Conservation (phyloP, 164 flowering plant genomes). For the Platanus orientalis region DNA sequence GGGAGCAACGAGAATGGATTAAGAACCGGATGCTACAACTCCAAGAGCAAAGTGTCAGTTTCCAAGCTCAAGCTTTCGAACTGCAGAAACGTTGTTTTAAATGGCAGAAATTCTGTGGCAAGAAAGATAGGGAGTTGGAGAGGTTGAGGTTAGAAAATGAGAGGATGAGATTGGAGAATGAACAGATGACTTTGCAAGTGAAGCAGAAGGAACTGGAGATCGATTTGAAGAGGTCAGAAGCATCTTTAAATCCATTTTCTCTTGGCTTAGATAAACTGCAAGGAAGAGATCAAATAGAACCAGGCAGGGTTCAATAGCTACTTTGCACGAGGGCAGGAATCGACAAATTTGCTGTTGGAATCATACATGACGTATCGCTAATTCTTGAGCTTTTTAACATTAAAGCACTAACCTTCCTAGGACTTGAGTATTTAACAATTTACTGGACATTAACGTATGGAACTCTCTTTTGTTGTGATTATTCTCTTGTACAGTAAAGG, state of each 20-base stretch:
- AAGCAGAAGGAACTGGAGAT: constrained; percentile 39
- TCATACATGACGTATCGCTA: background rate
- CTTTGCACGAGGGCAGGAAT: background rate
- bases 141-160: constrained; percentile 51
- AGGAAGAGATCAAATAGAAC: constrained; percentile 32
- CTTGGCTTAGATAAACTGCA: constrained; percentile 21
- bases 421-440: background rate
- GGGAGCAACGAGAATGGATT: constrained; percentile 42
- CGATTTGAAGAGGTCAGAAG: constrained; percentile 26
- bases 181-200: constrained; percentile 39
- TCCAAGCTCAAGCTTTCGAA: constrained; percentile 43
- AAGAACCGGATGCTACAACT: constrained; percentile 30
- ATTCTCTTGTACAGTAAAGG: constrained; percentile 12
- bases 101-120: constrained; percentile 53
- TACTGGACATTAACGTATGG: background rate
- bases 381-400: background rate
- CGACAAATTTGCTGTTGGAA: background rate
- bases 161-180: constrained; percentile 48
- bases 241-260: constrained; percentile 19
- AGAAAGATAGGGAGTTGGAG: constrained; percentile 59
- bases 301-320: constrained; percentile 25
- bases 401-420: constrained; percentile 1
- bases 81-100: constrained; percentile 47
- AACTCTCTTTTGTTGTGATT: background rate
- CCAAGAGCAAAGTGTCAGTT: constrained; percentile 32